phyloP scores from a whole-genome alignment of 495 filamentous ascomycete genomes.

The Gamarada debralockiae region DNA sequence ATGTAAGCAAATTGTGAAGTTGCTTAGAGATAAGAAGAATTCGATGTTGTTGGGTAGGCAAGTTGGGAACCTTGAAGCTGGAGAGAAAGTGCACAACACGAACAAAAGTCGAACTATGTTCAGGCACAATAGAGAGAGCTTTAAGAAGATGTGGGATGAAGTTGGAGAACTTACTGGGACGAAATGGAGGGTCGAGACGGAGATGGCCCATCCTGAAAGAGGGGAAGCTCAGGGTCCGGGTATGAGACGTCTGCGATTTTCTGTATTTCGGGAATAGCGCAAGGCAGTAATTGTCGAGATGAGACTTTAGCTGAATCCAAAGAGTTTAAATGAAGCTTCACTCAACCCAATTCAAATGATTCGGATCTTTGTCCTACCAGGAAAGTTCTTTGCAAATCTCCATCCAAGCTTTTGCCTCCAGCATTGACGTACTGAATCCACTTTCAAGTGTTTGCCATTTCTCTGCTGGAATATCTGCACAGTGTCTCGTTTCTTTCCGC shows the following conservation, averaged over 20 bases:
- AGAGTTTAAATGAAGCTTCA: no score
- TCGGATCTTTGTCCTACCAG: no score
- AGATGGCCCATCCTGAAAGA: neutral
- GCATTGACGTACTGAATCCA: no score
- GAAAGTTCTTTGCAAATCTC: no score
- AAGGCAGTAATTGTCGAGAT: no score
- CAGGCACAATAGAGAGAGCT: constrained; percentile 42
- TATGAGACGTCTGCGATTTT: constrained; percentile 1
- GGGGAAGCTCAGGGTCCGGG: neutral
- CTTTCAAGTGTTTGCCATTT: no score
- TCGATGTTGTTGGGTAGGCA: constrained; percentile 46
- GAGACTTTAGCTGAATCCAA: no score
- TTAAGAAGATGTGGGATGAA: constrained; percentile 47
- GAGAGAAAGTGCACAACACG: constrained; percentile 20
- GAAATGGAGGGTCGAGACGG: constrained; percentile 29
- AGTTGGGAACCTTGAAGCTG: constrained; percentile 34
- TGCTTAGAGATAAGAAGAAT: constrained; percentile 40
- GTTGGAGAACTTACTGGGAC: constrained; percentile 43
- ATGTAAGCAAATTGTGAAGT: constrained; percentile 38
- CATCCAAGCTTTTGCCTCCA: no score
- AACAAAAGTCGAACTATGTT: constrained; percentile 30
- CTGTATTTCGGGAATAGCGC: constrained; percentile 7
- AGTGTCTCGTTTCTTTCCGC: no score
- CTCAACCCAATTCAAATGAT: no score
- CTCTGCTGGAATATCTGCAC: no score